Percentiles rank a stretch among this genome's conserved stretches.
Conservation (phyloP, 768 basidiomycete genomes). For the Russula lepida region DNA sequence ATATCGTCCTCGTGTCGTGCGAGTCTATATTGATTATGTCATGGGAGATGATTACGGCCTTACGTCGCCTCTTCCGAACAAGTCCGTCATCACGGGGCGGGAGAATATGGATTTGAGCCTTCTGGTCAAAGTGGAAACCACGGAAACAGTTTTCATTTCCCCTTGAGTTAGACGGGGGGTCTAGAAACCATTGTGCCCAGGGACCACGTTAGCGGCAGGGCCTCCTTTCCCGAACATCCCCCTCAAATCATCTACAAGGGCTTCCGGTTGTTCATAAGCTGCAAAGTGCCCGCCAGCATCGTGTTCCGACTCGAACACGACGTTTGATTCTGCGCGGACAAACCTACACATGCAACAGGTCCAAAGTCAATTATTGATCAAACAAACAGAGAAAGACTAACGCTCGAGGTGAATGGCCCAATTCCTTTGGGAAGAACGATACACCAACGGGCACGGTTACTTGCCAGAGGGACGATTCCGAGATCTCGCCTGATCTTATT, state of each 20-base stretch:
- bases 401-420: constrained; percentile 31
- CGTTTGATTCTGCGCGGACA: constrained; percentile 27
- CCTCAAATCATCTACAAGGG: constrained; percentile 41
- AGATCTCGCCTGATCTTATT: background rate
- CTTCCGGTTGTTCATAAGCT: constrained; percentile 41
- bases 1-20: no score
- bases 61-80: no score
- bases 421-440: constrained; percentile 46
- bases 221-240: constrained; percentile 50
- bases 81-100: no score
- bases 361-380: background rate
- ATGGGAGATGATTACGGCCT: no score
- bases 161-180: background rate
- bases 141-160: background rate
- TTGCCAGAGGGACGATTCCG: background rate
- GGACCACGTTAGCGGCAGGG: constrained; percentile 41
- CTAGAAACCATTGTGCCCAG: constrained; percentile 22
- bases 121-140: background rate
- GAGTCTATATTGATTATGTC: no score
- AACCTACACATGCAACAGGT: background rate
- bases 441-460: constrained; percentile 37
- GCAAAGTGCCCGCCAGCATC: constrained; percentile 52
- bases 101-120: background rate
- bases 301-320: constrained; percentile 44
- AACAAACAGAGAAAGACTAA: constrained; percentile 23